These are phyloP conservation scores for Strobilomyces confusus DNA, from an alignment of 768 basidiomycete species.

Conservation along the genomic window DNA sequence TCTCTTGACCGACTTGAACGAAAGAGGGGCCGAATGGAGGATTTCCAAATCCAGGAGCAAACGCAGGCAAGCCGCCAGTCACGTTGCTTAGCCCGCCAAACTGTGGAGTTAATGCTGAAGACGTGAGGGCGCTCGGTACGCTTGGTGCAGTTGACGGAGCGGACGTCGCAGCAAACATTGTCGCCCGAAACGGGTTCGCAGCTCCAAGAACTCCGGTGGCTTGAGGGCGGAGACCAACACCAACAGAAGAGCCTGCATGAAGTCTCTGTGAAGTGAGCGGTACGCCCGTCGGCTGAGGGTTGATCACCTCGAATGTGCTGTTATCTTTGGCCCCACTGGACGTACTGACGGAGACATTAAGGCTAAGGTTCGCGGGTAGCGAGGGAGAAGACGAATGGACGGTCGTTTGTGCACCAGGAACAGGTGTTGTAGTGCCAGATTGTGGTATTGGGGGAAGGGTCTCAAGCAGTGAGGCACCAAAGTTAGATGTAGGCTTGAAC, in stretches of 20 bases:
- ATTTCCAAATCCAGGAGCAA: slow-evolving; percentile 17
- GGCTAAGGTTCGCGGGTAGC: slow-evolving; percentile 16
- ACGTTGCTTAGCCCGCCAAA: slow-evolving; percentile 21
- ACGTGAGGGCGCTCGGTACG: slow-evolving; percentile 7
- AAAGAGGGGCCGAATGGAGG: slow-evolving; percentile 24
- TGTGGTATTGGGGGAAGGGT: slow-evolving; percentile 71
- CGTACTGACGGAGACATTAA: slow-evolving; percentile 9
- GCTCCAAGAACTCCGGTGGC: slow-evolving; percentile 49
- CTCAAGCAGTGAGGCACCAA: slow-evolving; percentile 72
- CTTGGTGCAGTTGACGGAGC: slow-evolving; percentile 7
- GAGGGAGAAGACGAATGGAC: slow-evolving; percentile 23
- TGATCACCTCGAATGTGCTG: slow-evolving; percentile 28
- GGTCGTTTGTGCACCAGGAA: slow-evolving; percentile 14
- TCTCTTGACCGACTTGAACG: slow-evolving; percentile 14
- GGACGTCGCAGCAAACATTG: slow-evolving; percentile 45
- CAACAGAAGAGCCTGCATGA: slow-evolving; percentile 32
- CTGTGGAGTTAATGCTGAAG: slow-evolving; percentile 26
- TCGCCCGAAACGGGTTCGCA: slow-evolving; percentile 65
- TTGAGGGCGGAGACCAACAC: slow-evolving; percentile 53
- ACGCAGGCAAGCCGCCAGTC: slow-evolving; percentile 1
- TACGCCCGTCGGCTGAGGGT: slow-evolving; percentile 33
- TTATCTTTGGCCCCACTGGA: slow-evolving; percentile 14
- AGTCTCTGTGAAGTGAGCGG: slow-evolving; percentile 3
- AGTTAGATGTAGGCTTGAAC: slow-evolving; percentile 79
- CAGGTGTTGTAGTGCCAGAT: slow-evolving; percentile 48